Evolutionary conservation across 2,329 filamentous ascomycete genomes (phyloP).

Genomic region (Penicillium thymicola): DNA sequence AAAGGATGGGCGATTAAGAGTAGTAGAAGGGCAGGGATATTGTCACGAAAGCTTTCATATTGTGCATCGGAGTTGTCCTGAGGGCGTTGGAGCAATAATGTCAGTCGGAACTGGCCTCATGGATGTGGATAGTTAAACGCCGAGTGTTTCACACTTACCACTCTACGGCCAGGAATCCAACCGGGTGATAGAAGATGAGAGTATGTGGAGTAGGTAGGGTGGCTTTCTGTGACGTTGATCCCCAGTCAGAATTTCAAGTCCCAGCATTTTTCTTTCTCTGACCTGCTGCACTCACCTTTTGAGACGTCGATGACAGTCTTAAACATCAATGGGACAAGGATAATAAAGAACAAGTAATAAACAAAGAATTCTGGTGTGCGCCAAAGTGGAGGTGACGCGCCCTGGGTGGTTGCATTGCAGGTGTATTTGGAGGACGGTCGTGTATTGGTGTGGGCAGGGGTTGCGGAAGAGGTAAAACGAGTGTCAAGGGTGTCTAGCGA

Average conservation of each 20-base stretch:
- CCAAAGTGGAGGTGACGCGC: conserved; percentile 69
- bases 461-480: conserved; percentile 68
- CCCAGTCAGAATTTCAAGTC: conserved; percentile 14
- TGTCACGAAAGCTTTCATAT: conserved; percentile 79
- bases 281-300: conserved; percentile 55
- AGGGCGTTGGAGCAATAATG: conserved; percentile 18
- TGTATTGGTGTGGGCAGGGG: conserved; percentile 61
- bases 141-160: conserved; percentile 55
- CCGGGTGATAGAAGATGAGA: conserved; percentile 68
- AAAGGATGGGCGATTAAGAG: conserved; percentile 77
- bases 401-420: conserved; percentile 43
- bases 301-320: conserved; percentile 86
- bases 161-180: conserved; percentile 89
- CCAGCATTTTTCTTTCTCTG: not conserved
- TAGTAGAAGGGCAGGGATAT: conserved; percentile 74
- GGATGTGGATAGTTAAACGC: not conserved
- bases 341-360: conserved; percentile 68
- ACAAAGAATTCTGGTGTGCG: conserved; percentile 78
- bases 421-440: conserved; percentile 37
- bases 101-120: conserved; percentile 7
- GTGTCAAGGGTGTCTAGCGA: conserved; percentile 67
- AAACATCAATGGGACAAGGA: conserved; percentile 79
- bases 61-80: conserved; percentile 88
- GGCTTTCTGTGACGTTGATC: conserved; percentile 57
- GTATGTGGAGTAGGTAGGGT: conserved; percentile 77